These are phyloP conservation scores for Xylariaceae sp. DNA, from an alignment of 2,329 filamentous ascomycete genomes.

Conservation along the genomic window DNA sequence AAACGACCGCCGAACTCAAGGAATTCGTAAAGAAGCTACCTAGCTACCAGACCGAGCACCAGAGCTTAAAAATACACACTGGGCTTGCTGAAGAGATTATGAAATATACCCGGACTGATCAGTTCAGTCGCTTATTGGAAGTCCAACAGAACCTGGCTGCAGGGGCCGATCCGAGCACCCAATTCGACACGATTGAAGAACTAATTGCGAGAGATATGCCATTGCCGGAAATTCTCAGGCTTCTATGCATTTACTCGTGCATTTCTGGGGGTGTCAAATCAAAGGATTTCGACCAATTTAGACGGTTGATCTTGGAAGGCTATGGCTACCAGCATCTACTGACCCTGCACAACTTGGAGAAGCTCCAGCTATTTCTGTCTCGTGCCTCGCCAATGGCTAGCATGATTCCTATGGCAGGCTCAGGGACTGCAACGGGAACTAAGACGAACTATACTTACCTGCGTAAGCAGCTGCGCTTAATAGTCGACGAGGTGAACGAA, in stretches of 20 bases:
- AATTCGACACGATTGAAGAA: slow-evolving; percentile 91
- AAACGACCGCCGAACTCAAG: slow-evolving; percentile 86
- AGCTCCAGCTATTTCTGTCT: slow-evolving; percentile 81
- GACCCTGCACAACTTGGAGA: slow-evolving; percentile 85
- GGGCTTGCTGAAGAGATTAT: slow-evolving; percentile 93
- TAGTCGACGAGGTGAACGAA: slow-evolving; percentile 96
- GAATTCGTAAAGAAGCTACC: slow-evolving; percentile 95
- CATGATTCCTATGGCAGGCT: slow-evolving; percentile 75
- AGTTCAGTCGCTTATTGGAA: slow-evolving; percentile 85
- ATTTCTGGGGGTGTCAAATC: slow-evolving; percentile 86
- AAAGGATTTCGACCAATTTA: slow-evolving; percentile 87
- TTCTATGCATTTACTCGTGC: slow-evolving; percentile 90
- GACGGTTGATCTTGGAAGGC: slow-evolving; percentile 82
- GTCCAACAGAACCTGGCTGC: slow-evolving; percentile 95
- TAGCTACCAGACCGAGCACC: slow-evolving; percentile 89
- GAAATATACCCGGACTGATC: slow-evolving; percentile 85
- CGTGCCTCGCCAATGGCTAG: slow-evolving; percentile 76
- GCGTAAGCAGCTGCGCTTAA: slow-evolving; percentile 82
- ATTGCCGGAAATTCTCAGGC: slow-evolving; percentile 76
- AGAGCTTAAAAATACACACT: slow-evolving; percentile 89
- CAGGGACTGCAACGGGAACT: slow-evolving; percentile 58
- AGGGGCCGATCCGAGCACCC: slow-evolving; percentile 82
- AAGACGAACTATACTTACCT: slow-evolving; percentile 91
- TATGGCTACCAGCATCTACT: slow-evolving; percentile 95
- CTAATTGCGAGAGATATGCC: slow-evolving; percentile 88